Base-by-base conservation (phyloP, 2,329 filamentous ascomycete genomes). In the Claviceps paspali region DNA sequence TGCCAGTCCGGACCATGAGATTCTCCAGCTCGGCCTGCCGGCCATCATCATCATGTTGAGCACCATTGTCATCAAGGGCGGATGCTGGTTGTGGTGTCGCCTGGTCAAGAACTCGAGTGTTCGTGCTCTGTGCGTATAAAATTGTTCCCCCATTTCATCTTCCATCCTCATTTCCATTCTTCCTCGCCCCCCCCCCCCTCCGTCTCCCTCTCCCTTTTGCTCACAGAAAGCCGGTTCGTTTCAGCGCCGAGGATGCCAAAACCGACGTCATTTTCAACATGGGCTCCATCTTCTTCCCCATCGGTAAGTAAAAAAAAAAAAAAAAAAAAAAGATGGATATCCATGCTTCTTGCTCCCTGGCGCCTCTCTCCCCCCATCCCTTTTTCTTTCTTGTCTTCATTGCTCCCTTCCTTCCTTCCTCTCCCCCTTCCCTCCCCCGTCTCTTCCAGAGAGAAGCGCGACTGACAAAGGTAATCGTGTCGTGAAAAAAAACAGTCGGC, bases 201-300 rank as follows among this genome's bases (percentile, higher is more conserved):
- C n/a, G n/a, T n/a, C n/a, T n/a, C n/a, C n/a, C n/a, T n/a, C n/a
- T n/a, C n/a, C n/a, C n/a, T n/a, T n/a, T n/a, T n/a, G n/a, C n/a
- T n/a, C n/a, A n/a, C n/a, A n/a, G n/a, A n/a, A n/a, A n/a, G n/a
- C n/a, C n/a, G n/a, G n/a, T n/a, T n/a, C n/a, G n/a, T n/a, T n/a
- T n/a, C n/a, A n/a, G n/a, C n/a, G 67, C 67, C 24, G 62, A 68
- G 21, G 67, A 70, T 43, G 66, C 66, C 36, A 62, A 66, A 51
- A 80, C 82, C 0, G 82, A 93, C 50, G 82, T 94, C 21, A 76
- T 93, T 23, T 94, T 94, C 70, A 94, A 94, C 59, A 75, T 74
- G 1, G 88, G 91, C 50, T 86, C 81, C 45, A 91, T 93, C 50
- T 68, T 91, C 18, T 93, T 93, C 52, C 86, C 86, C 1, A 72